Evolutionary conservation across 441 rosid species (phyloP).

Genomic region (Croton laevigatus): DNA sequence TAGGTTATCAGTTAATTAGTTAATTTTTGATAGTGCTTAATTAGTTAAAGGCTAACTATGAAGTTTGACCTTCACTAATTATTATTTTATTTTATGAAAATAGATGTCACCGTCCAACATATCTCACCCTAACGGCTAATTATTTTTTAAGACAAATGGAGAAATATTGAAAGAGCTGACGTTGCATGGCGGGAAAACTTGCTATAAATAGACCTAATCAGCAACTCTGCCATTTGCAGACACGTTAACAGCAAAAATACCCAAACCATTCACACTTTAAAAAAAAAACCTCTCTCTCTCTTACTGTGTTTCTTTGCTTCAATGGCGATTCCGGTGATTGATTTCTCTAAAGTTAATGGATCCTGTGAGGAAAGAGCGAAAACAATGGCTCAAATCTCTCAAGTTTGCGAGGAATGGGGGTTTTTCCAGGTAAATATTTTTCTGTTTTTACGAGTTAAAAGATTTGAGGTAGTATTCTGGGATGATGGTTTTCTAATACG

Average conservation of each 20-base stretch:
- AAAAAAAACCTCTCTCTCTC: slow-evolving; percentile 10
- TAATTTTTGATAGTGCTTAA: background rate
- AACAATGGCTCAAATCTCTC: slow-evolving; percentile 62
- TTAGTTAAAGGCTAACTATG: slow-evolving; percentile 7
- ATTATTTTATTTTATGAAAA: no score
- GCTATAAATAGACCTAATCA: slow-evolving; percentile 37
- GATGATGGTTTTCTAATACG: background rate
- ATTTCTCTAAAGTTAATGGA: slow-evolving; percentile 74
- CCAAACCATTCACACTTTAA: slow-evolving; percentile 1
- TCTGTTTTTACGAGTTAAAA: background rate
- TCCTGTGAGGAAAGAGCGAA: slow-evolving; percentile 55
- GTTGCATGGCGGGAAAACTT: slow-evolving; percentile 37
- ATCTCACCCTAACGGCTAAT: slow-evolving; percentile 26
- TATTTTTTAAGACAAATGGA: background rate
- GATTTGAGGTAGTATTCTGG: background rate
- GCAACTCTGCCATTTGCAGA: slow-evolving; percentile 17
- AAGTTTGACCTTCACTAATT: slow-evolving; percentile 25
- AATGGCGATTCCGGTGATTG: slow-evolving; percentile 89
- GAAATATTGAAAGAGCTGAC: slow-evolving; percentile 27
- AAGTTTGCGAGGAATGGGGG: slow-evolving; percentile 83
- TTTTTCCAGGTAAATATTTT: slow-evolving; percentile 58
- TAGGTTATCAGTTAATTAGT: slow-evolving; percentile 9
- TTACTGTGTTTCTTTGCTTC: slow-evolving; percentile 2
- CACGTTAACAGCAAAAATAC: slow-evolving; percentile 23
- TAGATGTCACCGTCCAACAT: slow-evolving; percentile 33